phyloP scores from a whole-genome alignment of 2,329 filamentous ascomycete species.

The Westerdykella sp. region DNA sequence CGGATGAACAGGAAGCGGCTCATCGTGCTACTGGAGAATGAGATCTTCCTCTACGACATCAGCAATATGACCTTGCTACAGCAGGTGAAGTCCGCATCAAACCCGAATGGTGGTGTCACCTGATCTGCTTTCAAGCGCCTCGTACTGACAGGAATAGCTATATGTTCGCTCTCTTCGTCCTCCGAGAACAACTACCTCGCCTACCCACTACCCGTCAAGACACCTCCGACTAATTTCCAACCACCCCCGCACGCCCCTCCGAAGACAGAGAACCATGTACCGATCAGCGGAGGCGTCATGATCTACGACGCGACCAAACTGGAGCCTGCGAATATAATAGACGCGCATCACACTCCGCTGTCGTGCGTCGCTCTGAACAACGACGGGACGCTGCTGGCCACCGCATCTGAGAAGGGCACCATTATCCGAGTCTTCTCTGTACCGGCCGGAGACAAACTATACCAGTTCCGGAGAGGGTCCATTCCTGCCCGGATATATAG shows the following conservation, averaged over 20 bases:
- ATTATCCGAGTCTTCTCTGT: slow-evolving; percentile 95
- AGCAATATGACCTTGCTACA: slow-evolving; percentile 95
- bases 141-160: slow-evolving; percentile 48
- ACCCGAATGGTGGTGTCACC: slow-evolving; percentile 59
- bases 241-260: slow-evolving; percentile 80
- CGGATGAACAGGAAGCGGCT: slow-evolving; percentile 90
- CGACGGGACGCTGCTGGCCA: slow-evolving; percentile 85
- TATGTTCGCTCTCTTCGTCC: slow-evolving; percentile 87
- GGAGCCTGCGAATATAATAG: slow-evolving; percentile 90
- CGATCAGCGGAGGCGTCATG: slow-evolving; percentile 85
- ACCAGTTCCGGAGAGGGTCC: slow-evolving; percentile 90
- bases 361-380: slow-evolving; percentile 88
- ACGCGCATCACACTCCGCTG: slow-evolving; percentile 86
- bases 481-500: slow-evolving; percentile 95
- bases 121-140: not conserved
- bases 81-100: slow-evolving; percentile 89
- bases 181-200: slow-evolving; percentile 95
- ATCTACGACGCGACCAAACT: slow-evolving; percentile 86
- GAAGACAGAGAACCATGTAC: slow-evolving; percentile 64
- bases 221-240: slow-evolving; percentile 46
- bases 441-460: slow-evolving; percentile 84
- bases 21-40: slow-evolving; percentile 87
- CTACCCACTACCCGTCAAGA: slow-evolving; percentile 74
- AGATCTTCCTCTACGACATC: slow-evolving; percentile 98
- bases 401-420: slow-evolving; percentile 93